Evolutionary conservation across 2,329 filamentous ascomycete genomes (phyloP).

Genomic region (Microsporum ferrugineum): DNA sequence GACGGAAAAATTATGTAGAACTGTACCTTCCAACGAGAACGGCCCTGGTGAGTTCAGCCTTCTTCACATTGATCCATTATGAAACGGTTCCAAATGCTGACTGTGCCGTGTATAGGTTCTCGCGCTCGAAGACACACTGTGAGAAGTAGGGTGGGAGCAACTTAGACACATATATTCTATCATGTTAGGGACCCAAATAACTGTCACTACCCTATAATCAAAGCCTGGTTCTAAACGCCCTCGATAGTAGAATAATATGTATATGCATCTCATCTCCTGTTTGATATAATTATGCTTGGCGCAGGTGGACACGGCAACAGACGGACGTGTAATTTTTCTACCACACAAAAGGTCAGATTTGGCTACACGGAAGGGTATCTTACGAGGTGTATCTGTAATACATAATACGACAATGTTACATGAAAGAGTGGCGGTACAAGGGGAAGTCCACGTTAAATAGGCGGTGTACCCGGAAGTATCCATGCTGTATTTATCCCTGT

Average conservation of each 20-base stretch:
- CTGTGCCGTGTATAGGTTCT: slow-evolving; percentile 38
- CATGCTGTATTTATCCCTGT: slow-evolving; percentile 3
- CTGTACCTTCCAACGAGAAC: slow-evolving; percentile 78
- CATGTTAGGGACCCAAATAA: background rate
- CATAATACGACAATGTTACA: background rate
- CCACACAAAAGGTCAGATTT: slow-evolving; percentile 3
- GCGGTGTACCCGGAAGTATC: background rate
- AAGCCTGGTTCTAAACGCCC: too few species aligned
- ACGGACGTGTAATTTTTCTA: slow-evolving; percentile 7
- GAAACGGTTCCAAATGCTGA: background rate
- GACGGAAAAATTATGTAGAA: slow-evolving; percentile 78
- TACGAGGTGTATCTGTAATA: background rate
- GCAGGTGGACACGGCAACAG: slow-evolving; percentile 2
- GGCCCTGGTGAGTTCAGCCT: slow-evolving; percentile 53
- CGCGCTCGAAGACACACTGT: slow-evolving; percentile 35
- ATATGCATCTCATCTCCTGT: background rate
- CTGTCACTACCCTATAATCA: too few species aligned
- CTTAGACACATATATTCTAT: background rate
- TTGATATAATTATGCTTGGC: background rate
- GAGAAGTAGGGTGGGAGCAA: background rate
- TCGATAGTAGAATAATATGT: too few species aligned
- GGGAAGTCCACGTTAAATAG: background rate
- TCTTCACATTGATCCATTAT: background rate
- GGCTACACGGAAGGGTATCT: background rate
- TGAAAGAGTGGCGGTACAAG: background rate